Percentiles rank a stretch among this genome's conserved stretches.
Conservation (phyloP, 2,329 filamentous ascomycete genomes). For the Rhexocercosporidium sp. region DNA sequence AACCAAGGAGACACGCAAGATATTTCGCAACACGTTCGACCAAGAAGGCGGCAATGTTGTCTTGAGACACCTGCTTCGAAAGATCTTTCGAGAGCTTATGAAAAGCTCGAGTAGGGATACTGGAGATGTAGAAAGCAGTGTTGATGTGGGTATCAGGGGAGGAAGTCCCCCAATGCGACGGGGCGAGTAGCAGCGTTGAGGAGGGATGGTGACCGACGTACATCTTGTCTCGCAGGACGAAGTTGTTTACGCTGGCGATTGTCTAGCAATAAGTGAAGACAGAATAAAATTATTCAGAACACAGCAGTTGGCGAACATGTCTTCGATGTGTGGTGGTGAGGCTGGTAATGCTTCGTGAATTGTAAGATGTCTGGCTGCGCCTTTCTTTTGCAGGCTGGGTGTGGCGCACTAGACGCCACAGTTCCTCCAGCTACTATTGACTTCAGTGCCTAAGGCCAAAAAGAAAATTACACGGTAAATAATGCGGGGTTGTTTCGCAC, state of each 20-base stretch:
- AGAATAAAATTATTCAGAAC: neutral
- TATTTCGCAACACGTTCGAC: neutral
- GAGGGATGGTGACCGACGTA: neutral
- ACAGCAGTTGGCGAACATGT: neutral
- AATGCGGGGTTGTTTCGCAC: neutral
- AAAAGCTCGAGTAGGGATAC: no score
- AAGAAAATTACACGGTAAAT: neutral
- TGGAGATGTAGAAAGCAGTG: no score
- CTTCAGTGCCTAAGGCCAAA: neutral
- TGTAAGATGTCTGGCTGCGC: neutral
- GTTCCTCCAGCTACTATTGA: neutral
- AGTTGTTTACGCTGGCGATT: neutral
- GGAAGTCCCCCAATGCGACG: neutral
- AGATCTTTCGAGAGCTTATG: neutral
- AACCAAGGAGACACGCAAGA: neutral
- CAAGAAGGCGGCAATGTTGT: neutral
- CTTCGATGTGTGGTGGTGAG: neutral
- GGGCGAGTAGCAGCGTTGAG: neutral
- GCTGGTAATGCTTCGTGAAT: neutral
- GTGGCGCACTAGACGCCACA: neutral
- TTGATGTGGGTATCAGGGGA: no score
- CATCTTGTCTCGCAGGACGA: neutral
- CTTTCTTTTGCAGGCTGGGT: neutral
- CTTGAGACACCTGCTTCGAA: neutral
- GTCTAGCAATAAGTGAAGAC: neutral